Conservation (phyloP, 2,329 filamentous ascomycete species). For the Ascochyta fabae region DNA sequence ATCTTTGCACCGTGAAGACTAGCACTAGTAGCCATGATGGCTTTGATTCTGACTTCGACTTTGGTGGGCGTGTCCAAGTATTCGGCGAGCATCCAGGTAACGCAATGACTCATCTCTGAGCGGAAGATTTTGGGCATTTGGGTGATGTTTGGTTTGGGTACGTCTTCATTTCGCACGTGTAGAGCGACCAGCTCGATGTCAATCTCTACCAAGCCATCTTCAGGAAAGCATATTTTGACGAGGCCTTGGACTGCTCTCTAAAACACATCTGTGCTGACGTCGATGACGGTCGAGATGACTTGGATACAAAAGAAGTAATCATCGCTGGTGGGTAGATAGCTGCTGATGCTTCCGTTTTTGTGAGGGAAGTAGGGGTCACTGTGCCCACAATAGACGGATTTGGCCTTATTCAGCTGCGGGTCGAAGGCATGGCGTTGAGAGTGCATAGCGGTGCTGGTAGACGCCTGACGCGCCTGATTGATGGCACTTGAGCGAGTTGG, state of each 20-base stretch:
- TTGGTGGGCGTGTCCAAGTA: conserved; percentile 25
- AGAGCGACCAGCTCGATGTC: conserved; percentile 25
- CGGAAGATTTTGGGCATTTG: conserved; percentile 24
- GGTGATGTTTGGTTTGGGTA: conserved; percentile 21
- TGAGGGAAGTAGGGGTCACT: conserved; percentile 3
- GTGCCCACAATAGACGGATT: conserved; percentile 1
- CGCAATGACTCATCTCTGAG: conserved; percentile 26
- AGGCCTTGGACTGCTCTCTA: conserved; percentile 34
- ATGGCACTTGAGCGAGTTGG: neutral
- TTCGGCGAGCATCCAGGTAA: conserved; percentile 28
- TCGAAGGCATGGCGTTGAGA: neutral
- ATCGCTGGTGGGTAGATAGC: conserved; percentile 17
- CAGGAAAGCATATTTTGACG: conserved; percentile 37
- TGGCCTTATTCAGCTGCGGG: neutral
- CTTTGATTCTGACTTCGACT: conserved; percentile 18
- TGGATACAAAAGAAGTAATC: conserved; percentile 36
- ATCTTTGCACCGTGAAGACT: conserved; percentile 16
- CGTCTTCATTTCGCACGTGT: conserved; percentile 32
- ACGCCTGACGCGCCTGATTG: conserved; percentile 5
- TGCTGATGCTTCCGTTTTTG: neutral
- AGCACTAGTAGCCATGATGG: conserved; percentile 16
- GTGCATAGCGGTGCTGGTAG: neutral
- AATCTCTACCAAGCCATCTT: conserved; percentile 29
- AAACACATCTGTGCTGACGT: conserved; percentile 28
- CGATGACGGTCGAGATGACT: conserved; percentile 22